These are phyloP conservation scores for Syncephalastrum monosporum DNA, from an alignment of 371 early-diverging fungal genomes.

Conservation along the genomic window DNA sequence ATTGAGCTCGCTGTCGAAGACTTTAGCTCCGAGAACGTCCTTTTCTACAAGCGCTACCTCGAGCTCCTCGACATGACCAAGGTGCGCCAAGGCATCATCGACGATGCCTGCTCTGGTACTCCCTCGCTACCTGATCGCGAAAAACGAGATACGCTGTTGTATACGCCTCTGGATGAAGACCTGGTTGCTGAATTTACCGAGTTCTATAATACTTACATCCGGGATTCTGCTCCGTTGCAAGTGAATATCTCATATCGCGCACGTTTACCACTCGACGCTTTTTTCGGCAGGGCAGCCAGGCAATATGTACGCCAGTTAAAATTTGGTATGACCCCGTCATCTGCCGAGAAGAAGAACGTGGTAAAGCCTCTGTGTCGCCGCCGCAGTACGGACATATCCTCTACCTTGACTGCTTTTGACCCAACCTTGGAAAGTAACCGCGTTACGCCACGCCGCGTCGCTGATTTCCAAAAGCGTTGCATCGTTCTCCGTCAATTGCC, in stretches of 20 bases:
- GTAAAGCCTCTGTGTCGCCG: too few relatives aligned
- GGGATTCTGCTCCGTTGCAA: conserved; percentile 31
- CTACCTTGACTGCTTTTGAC: too few relatives aligned
- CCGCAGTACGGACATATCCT: too few relatives aligned
- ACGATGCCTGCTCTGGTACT: not conserved
- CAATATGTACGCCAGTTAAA: too few relatives aligned
- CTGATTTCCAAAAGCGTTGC: too few relatives aligned
- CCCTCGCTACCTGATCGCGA: too few relatives aligned
- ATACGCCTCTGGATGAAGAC: not conserved
- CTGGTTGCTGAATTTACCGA: conserved; percentile 21
- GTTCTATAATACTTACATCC: conserved; percentile 36
- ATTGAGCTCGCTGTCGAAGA: conserved; percentile 37
- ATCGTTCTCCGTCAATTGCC: too few relatives aligned
- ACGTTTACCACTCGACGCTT: conserved; percentile 19
- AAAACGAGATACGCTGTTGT: not conserved
- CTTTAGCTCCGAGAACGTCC: conserved; percentile 41
- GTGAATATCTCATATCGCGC: conserved; percentile 42
- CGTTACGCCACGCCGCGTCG: too few relatives aligned
- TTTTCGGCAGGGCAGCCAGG: not conserved
- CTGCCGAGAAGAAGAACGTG: too few relatives aligned
- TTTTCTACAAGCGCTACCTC: conserved; percentile 37
- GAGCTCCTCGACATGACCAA: conserved; percentile 21
- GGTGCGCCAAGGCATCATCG: not conserved
- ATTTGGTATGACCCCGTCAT: too few relatives aligned
- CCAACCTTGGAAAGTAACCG: too few relatives aligned